Evolutionary conservation across 371 early-diverging fungal genomes (phyloP).

Genomic region (Syncephalastrum contaminatum): DNA sequence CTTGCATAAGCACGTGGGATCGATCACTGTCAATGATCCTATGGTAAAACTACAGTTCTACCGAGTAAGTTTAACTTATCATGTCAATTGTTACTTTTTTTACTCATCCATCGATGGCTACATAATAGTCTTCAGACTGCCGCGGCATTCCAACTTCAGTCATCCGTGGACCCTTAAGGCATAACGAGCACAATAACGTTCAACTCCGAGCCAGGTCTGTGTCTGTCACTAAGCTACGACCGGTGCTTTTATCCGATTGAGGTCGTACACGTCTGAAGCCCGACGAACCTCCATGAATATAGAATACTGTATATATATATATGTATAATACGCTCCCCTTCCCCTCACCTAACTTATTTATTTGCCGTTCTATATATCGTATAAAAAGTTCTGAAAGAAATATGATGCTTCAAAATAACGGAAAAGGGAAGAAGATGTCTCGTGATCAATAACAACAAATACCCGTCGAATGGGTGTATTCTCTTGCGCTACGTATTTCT

Average conservation of each 20-base stretch:
- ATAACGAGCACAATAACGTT: conserved; percentile 3
- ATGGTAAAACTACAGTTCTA: conserved; percentile 13
- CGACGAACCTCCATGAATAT: background rate
- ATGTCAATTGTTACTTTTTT: background rate
- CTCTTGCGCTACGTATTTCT: no score
- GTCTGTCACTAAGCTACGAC: conserved; percentile 10
- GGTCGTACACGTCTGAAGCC: background rate
- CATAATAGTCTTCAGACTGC: conserved; percentile 9
- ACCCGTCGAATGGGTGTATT: no score
- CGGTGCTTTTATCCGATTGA: conserved; percentile 4
- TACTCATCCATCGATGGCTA: background rate
- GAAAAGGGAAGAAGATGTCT: no score
- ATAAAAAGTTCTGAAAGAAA: no score
- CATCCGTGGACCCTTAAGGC: conserved; percentile 3
- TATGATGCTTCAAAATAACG: no score
- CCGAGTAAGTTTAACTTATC: conserved; percentile 5
- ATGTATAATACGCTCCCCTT: no score
- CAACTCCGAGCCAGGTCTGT: conserved; percentile 11
- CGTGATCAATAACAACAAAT: no score
- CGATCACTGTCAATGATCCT: conserved; percentile 13
- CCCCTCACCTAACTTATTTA: no score
- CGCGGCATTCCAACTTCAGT: conserved; percentile 7
- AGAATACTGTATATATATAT: no score
- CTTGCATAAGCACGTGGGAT: conserved; percentile 11
- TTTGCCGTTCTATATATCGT: no score